Evolutionary conservation across 768 basidiomycete genomes (phyloP).

Genomic region (Mycena filopes): DNA sequence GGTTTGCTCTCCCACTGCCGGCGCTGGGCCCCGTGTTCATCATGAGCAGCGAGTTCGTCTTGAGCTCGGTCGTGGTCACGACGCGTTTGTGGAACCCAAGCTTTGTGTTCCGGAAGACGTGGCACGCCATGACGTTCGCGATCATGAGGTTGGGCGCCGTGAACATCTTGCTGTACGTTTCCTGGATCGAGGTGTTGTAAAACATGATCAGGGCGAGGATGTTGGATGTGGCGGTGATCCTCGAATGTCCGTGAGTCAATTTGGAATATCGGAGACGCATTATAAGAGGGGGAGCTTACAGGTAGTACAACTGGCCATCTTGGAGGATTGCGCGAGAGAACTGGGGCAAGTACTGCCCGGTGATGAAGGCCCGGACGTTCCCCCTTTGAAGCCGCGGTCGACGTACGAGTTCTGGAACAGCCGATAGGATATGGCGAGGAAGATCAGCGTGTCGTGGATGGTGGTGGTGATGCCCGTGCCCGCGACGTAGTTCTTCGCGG

Average conservation of each 20-base stretch:
- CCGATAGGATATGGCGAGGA: constrained; percentile 44
- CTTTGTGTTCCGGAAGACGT: constrained; percentile 47
- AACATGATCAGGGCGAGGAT: constrained; percentile 36
- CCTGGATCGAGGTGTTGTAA: constrained; percentile 33
- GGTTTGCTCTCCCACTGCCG: too few species aligned
- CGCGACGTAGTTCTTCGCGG: constrained; percentile 36
- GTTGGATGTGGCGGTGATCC: constrained; percentile 44
- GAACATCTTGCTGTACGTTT: constrained; percentile 37
- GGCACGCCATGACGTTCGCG: constrained; percentile 45
- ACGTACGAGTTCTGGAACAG: constrained; percentile 34
- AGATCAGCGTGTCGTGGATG: constrained; percentile 46
- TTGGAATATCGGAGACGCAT: constrained; percentile 24
- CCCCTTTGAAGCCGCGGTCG: not conserved
- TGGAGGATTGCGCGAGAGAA: constrained; percentile 46
- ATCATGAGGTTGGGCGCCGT: constrained; percentile 42
- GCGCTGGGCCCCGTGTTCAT: too few species aligned
- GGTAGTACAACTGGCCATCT: constrained; percentile 51
- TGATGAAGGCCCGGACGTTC: constrained; percentile 34
- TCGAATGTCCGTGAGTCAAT: not conserved
- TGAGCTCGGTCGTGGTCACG: not conserved
- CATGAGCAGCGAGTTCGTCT: too few species aligned
- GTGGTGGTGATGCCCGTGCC: constrained; percentile 41
- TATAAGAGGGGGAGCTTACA: constrained; percentile 37
- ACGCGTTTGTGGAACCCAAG: constrained; percentile 6
- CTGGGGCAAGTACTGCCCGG: constrained; percentile 40